These are phyloP conservation scores for Sporothrix sp. DNA, from an alignment of 2,329 filamentous ascomycete species.

Conservation along the genomic window DNA sequence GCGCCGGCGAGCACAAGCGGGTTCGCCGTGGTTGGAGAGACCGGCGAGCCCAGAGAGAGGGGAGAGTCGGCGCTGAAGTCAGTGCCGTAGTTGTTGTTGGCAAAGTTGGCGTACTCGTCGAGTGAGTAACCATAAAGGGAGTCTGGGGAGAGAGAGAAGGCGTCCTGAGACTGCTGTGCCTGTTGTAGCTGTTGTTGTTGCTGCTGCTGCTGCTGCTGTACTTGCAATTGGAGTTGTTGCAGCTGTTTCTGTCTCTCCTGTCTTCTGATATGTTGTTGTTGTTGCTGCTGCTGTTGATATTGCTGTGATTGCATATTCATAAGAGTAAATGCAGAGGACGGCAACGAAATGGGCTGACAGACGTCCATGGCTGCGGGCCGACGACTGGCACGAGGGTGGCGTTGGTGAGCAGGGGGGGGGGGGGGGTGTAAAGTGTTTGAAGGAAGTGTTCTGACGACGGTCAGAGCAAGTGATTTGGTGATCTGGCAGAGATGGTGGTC, in stretches of 20 bases:
- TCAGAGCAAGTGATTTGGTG: slow-evolving; percentile 7
- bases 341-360: slow-evolving; percentile 7
- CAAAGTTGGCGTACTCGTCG: slow-evolving; percentile 22
- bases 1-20: slow-evolving; percentile 19
- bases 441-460: not conserved
- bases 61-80: slow-evolving; percentile 29
- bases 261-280: too few species aligned
- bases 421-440: not conserved
- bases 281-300: slow-evolving; percentile 21
- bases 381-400: slow-evolving; percentile 8
- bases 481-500: slow-evolving; percentile 3
- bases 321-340: slow-evolving; percentile 5
- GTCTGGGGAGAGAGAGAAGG: slow-evolving; percentile 20
- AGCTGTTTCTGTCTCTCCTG: slow-evolving; percentile 19
- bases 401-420: slow-evolving; percentile 3
- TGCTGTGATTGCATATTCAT: slow-evolving; percentile 11
- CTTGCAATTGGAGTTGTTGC: slow-evolving; percentile 21
- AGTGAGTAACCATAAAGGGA: slow-evolving; percentile 21
- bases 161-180: slow-evolving; percentile 12
- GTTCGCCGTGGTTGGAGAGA: slow-evolving; percentile 23
- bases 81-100: slow-evolving; percentile 16
- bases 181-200: slow-evolving; percentile 7
- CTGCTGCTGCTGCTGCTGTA: slow-evolving; percentile 14
- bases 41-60: slow-evolving; percentile 26
- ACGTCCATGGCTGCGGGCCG: slow-evolving; percentile 7